A percentile compares a stretch with the other conserved stretches of the same genome.
These are phyloP conservation scores for Magnaporthiopsis incrustans DNA, from an alignment of 2,329 filamentous ascomycete genomes.

Conservation along the genomic window DNA sequence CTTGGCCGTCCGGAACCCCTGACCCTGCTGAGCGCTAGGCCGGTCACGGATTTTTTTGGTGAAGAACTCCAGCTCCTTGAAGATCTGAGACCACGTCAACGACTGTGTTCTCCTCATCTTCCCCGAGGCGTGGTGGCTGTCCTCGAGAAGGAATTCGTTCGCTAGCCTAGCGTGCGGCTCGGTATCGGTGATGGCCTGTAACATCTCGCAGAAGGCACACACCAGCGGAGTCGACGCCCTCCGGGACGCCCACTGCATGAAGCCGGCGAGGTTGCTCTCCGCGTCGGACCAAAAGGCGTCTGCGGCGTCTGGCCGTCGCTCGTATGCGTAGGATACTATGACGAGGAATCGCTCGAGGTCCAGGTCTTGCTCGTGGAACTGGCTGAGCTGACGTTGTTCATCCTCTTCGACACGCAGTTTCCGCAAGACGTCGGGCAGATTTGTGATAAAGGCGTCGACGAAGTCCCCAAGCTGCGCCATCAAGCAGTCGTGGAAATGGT, in stretches of 20 bases:
- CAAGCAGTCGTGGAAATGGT: conserved; percentile 62
- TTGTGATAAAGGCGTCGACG: conserved; percentile 86
- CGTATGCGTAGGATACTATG: conserved; percentile 86
- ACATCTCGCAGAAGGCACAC: conserved; percentile 93
- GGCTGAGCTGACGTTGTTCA: conserved; percentile 65
- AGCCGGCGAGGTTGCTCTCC: conserved; percentile 88
- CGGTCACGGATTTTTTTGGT: conserved; percentile 70
- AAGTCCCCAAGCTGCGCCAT: conserved; percentile 82
- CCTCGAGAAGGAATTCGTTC: conserved; percentile 84
- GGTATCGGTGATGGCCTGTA: conserved; percentile 79
- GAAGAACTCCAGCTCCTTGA: conserved; percentile 82
- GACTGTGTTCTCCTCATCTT: conserved; percentile 78
- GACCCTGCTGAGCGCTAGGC: conserved; percentile 45
- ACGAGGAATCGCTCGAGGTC: conserved; percentile 86
- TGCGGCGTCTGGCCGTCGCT: conserved; percentile 75
- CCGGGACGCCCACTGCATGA: conserved; percentile 94
- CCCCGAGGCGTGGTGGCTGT: conserved; percentile 63
- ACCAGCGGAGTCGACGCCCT: conserved; percentile 93
- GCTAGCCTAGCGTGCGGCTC: conserved; percentile 75
- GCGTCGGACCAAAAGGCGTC: conserved; percentile 87
- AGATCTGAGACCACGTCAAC: conserved; percentile 87
- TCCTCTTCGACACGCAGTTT: conserved; percentile 84
- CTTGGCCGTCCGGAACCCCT: conserved; percentile 51
- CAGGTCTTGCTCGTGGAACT: conserved; percentile 57
- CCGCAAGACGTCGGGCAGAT: conserved; percentile 86